Percentiles rank a stretch among this genome's conserved stretches.
These are phyloP conservation scores for Metschnikowia baotianmanensis DNA, from an alignment of 805 yeast species.

Conservation along the genomic window DNA sequence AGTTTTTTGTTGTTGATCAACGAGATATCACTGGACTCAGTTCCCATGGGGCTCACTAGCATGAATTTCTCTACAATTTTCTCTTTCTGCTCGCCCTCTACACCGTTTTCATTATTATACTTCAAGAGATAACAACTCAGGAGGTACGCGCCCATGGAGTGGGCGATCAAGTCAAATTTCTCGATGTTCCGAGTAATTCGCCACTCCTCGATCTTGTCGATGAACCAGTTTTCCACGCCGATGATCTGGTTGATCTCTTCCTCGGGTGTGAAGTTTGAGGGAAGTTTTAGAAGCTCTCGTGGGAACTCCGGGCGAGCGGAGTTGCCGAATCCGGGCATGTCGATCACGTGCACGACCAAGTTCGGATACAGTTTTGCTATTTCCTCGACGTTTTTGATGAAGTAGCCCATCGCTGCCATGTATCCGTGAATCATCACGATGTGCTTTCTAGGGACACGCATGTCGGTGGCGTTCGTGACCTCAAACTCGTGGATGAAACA, in stretches of 20 bases:
- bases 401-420: constrained; percentile 45
- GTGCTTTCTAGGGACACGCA: constrained; percentile 14
- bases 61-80: constrained; percentile 23
- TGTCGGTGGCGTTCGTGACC: constrained; percentile 23
- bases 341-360: constrained; percentile 37
- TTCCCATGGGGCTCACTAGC: constrained; percentile 44
- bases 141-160: constrained; percentile 45
- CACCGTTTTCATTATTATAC: no score
- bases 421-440: constrained; percentile 42
- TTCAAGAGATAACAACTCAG: constrained; percentile 41
- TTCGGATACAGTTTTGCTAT: constrained; percentile 32
- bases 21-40: constrained; percentile 37
- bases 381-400: constrained; percentile 36
- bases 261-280: constrained; percentile 13
- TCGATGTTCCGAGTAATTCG: constrained; percentile 23
- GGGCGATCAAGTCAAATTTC: constrained; percentile 34
- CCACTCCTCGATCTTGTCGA: constrained; percentile 40
- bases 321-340: constrained; percentile 44
- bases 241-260: constrained; percentile 33
- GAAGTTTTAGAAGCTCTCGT: constrained; percentile 23
- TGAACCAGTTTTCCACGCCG: constrained; percentile 40
- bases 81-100: constrained; percentile 8
- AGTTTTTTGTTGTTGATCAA: constrained; percentile 30
- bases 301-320: constrained; percentile 42
- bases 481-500: constrained; percentile 38